A percentile compares a stretch with the other conserved stretches of the same genome.
phyloP scores from a whole-genome alignment of 2,329 filamentous ascomycete genomes.

The Alternaria sp. region DNA sequence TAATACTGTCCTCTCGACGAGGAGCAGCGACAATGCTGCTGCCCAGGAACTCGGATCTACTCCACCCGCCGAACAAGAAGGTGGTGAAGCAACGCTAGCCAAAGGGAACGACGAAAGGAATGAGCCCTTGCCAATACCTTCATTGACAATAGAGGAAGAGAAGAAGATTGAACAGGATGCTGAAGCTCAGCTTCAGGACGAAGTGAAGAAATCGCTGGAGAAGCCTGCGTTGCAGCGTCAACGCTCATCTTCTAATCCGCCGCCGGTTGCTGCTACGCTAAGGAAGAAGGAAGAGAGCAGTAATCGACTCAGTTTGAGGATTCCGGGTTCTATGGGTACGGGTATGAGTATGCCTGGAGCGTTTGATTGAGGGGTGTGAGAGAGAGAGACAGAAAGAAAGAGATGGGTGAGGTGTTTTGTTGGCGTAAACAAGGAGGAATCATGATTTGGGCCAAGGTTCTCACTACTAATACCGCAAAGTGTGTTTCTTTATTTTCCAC shows the following conservation, averaged over 20 bases:
- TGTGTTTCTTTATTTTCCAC: background rate
- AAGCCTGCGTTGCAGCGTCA: slow-evolving; percentile 29
- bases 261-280: slow-evolving; percentile 12
- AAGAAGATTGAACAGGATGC: slow-evolving; percentile 46
- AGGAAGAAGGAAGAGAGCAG: slow-evolving; percentile 41
- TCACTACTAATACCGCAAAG: background rate
- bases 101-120: background rate
- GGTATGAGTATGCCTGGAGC: slow-evolving; percentile 19
- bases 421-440: background rate
- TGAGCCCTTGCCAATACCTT: slow-evolving; percentile 16
- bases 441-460: background rate
- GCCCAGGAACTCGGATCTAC: too few species aligned
- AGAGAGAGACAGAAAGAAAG: too few species aligned
- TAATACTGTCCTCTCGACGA: slow-evolving; percentile 43
- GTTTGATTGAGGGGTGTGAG: slow-evolving; percentile 10
- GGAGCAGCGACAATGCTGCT: background rate
- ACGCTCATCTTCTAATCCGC: slow-evolving; percentile 38
- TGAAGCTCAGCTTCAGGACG: slow-evolving; percentile 46
- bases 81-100: too few species aligned
- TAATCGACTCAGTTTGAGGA: slow-evolving; percentile 41
- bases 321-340: slow-evolving; percentile 34
- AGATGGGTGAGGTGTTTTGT: too few species aligned
- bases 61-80: background rate
- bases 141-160: slow-evolving; percentile 34
- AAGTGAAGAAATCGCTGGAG: slow-evolving; percentile 35